These are phyloP conservation scores for Lecanicillium sp. DNA, from an alignment of 2,329 filamentous ascomycete genomes.

Conservation along the genomic window DNA sequence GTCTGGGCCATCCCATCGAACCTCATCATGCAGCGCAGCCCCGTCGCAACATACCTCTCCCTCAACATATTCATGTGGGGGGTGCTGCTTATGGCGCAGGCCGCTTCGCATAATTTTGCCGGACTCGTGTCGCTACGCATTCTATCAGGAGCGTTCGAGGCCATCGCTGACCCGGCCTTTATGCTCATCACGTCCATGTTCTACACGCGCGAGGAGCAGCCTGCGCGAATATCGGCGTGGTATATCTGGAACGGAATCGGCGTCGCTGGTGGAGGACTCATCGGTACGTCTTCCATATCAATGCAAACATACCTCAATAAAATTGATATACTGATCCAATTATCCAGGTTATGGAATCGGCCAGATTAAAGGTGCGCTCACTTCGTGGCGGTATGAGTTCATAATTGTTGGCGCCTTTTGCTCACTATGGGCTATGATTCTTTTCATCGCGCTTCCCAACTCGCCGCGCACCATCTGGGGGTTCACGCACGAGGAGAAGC, in stretches of 20 bases:
- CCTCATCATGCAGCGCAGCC: constrained; percentile 27
- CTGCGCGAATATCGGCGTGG: constrained; percentile 53
- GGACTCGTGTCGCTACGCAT: constrained; percentile 50
- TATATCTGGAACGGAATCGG: constrained; percentile 54
- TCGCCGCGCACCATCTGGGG: constrained; percentile 49
- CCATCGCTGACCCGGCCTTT: constrained; percentile 42
- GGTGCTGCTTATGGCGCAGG: constrained; percentile 40
- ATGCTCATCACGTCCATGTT: constrained; percentile 63
- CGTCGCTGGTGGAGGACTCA: constrained; percentile 49
- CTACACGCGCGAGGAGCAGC: constrained; percentile 57
- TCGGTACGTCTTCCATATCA: constrained; percentile 21
- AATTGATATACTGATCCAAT: not conserved
- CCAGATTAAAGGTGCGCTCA: constrained; percentile 48
- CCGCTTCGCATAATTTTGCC: constrained; percentile 50
- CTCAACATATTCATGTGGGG: constrained; percentile 53
- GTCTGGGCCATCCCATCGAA: constrained; percentile 30
- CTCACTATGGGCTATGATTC: constrained; percentile 51
- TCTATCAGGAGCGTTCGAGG: constrained; percentile 59
- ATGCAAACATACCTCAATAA: not conserved
- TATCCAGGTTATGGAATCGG: constrained; percentile 50
- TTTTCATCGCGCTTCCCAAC: constrained; percentile 52
- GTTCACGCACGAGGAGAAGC: constrained; percentile 43
- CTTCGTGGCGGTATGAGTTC: constrained; percentile 63
- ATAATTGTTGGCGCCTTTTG: constrained; percentile 57
- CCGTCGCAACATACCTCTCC: constrained; percentile 32